Conservation (phyloP, 1,139 yeast genomes). For the Hemisphaericaspora lyxosophila region DNA sequence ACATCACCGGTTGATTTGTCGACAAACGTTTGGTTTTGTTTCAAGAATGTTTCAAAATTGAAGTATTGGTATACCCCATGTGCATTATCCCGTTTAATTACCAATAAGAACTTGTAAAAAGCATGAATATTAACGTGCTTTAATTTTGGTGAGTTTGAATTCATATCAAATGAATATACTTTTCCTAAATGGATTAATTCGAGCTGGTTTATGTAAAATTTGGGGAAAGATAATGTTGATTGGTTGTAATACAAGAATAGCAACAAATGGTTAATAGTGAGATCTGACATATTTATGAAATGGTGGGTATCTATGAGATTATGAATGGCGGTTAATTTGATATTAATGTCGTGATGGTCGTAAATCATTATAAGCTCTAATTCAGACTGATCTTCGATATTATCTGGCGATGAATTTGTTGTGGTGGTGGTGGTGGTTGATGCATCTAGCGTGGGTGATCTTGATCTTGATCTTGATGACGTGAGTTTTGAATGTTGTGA, state of each 20-base stretch:
- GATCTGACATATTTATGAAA: constrained; percentile 5
- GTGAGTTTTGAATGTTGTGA: neutral
- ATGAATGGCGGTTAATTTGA: constrained; percentile 13
- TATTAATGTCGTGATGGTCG: constrained; percentile 13
- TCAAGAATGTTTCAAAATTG: constrained; percentile 10
- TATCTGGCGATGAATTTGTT: neutral
- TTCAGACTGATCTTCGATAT: constrained; percentile 5
- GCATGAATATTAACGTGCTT: constrained; percentile 10
- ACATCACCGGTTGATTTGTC: constrained; percentile 14
- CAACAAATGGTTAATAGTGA: constrained; percentile 15
- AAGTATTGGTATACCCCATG: constrained; percentile 7
- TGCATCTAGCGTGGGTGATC: neutral
- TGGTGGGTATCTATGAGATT: constrained; percentile 12
- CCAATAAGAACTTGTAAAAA: constrained; percentile 11
- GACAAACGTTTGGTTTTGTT: constrained; percentile 5
- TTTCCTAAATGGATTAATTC: constrained; percentile 16
- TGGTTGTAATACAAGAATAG: constrained; percentile 15
- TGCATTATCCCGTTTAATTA: constrained; percentile 3
- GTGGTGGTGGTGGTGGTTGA: neutral
- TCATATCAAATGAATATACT: constrained; percentile 9
- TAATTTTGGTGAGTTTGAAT: constrained; percentile 5
- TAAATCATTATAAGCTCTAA: constrained; percentile 11
- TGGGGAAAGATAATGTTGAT: constrained; percentile 5
- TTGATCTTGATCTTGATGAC: constrained; percentile 1
- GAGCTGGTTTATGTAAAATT: constrained; percentile 12